Evolutionary conservation across 2,329 filamentous ascomycete species (phyloP).

Genomic region (Calonectria henricotiae): DNA sequence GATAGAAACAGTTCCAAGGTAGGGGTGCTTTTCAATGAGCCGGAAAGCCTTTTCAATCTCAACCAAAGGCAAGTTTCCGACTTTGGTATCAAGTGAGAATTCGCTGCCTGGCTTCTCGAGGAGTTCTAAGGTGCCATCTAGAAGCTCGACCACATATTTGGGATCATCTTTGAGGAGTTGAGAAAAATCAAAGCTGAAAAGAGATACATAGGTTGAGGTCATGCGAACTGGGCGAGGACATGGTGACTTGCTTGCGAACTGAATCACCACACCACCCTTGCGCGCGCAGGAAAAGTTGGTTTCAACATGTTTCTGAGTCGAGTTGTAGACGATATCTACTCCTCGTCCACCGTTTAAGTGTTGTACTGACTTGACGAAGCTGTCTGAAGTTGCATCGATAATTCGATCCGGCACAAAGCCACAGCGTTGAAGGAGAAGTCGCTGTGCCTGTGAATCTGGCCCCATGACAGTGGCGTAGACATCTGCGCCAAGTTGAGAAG

Average conservation of each 20-base stretch:
- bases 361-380: slow-evolving; percentile 56
- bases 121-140: slow-evolving; percentile 43
- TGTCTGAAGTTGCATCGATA: slow-evolving; percentile 57
- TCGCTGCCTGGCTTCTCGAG: slow-evolving; percentile 5
- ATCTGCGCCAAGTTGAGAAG: slow-evolving; percentile 57
- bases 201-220: slow-evolving; percentile 46
- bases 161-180: slow-evolving; percentile 56
- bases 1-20: slow-evolving; percentile 48
- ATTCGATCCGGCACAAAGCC: slow-evolving; percentile 59
- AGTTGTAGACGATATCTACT: slow-evolving; percentile 66
- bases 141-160: slow-evolving; percentile 53
- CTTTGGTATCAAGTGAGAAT: neutral
- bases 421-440: slow-evolving; percentile 55
- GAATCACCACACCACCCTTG: slow-evolving; percentile 55
- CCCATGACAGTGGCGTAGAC: slow-evolving; percentile 63
- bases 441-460: slow-evolving; percentile 55
- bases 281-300: slow-evolving; percentile 57
- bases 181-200: slow-evolving; percentile 57
- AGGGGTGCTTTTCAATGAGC: slow-evolving; percentile 50
- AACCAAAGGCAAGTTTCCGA: slow-evolving; percentile 43
- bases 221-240: slow-evolving; percentile 39
- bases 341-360: slow-evolving; percentile 55
- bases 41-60: slow-evolving; percentile 51
- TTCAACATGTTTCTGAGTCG: slow-evolving; percentile 59
- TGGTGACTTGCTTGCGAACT: slow-evolving; percentile 52